Conservation (phyloP, 805 yeast species). For the Clavispora vitiphila region DNA sequence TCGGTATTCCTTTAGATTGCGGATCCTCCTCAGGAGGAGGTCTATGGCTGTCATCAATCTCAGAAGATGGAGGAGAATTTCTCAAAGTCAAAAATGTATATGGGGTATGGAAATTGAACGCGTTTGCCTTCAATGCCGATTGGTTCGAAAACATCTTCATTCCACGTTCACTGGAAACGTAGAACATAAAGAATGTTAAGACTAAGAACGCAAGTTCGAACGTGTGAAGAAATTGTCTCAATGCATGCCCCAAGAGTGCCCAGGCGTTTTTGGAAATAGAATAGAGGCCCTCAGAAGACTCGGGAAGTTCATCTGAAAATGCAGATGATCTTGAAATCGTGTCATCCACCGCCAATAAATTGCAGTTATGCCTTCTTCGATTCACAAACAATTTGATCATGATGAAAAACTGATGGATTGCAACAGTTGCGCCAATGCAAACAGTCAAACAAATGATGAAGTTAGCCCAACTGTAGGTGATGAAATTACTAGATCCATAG, state of each 20-base stretch:
- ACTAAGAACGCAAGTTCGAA: constrained; percentile 43
- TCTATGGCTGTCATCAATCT: no score
- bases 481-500: constrained; percentile 20
- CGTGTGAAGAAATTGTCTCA: constrained; percentile 26
- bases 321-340: neutral
- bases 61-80: neutral
- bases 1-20: constrained; percentile 2
- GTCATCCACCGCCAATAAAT: neutral
- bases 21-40: no score
- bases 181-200: constrained; percentile 30
- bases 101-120: constrained; percentile 22
- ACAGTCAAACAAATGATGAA: constrained; percentile 33
- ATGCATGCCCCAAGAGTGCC: constrained; percentile 27
- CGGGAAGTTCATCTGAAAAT: neutral
- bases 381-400: constrained; percentile 13
- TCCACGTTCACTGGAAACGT: constrained; percentile 14
- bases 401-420: constrained; percentile 18
- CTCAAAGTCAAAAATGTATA: constrained; percentile 20
- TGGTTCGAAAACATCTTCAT: constrained; percentile 10
- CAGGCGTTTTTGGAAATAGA: constrained; percentile 8
- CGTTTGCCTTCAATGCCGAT: constrained; percentile 13
- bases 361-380: neutral
- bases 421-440: constrained; percentile 23
- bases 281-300: neutral
- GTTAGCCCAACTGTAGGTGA: constrained; percentile 36